These are phyloP conservation scores for Camelina sativa DNA, from an alignment of 345 rosid genomes.

Conservation along the genomic window DNA sequence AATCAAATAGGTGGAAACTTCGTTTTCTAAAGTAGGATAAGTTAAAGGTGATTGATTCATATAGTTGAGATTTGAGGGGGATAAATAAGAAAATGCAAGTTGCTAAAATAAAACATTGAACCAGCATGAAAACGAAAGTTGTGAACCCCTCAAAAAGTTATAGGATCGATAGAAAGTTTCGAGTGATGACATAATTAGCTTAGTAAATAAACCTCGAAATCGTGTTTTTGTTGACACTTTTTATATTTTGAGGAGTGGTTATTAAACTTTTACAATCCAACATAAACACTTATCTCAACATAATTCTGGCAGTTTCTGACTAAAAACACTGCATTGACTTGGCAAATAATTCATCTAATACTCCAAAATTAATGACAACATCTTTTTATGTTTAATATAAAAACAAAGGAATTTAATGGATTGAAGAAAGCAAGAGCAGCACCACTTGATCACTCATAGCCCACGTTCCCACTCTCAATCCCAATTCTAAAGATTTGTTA, in stretches of 20 bases:
- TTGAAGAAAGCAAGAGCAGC: constrained; percentile 46
- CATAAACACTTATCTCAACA: not conserved
- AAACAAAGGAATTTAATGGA: constrained; percentile 32
- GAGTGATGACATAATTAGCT: not conserved
- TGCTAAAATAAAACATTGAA: not conserved
- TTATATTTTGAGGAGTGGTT: not conserved
- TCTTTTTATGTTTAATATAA: not conserved
- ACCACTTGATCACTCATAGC: constrained; percentile 49
- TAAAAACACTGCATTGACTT: constrained; percentile 40
- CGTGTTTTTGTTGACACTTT: not conserved
- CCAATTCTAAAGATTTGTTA: constrained; percentile 35
- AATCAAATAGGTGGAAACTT: constrained; percentile 19
- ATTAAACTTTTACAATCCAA: not conserved
- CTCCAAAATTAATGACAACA: constrained; percentile 33
- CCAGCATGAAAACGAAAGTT: not conserved
- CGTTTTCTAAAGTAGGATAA: constrained; percentile 13
- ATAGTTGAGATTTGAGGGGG: not conserved
- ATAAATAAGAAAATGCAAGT: constrained; percentile 26
- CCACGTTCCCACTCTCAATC: constrained; percentile 49
- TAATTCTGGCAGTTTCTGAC: constrained; percentile 1
- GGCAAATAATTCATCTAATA: constrained; percentile 14
- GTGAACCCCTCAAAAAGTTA: not conserved
- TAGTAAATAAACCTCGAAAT: not conserved
- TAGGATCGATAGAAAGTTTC: not conserved
- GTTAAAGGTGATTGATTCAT: not conserved